These are phyloP conservation scores for Rhodotorula mucilaginosa DNA, from an alignment of 1,284 basidiomycete genomes.

Conservation along the genomic window DNA sequence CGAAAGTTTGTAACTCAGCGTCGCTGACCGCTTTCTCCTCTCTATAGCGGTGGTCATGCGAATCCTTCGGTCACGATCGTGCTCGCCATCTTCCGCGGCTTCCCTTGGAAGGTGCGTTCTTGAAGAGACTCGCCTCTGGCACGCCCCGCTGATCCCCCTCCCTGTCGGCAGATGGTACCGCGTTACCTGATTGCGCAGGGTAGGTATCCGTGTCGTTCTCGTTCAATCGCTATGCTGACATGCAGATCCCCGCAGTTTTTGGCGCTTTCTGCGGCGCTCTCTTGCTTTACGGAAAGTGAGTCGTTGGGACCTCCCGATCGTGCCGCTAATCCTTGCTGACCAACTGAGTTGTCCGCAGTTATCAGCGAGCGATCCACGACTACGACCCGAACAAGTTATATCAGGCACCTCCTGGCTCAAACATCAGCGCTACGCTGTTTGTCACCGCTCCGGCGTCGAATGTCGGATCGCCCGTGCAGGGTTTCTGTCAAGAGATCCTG, in stretches of 20 bases:
- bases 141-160: not conserved
- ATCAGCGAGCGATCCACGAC: slow-evolving; percentile 27
- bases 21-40: not conserved
- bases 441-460: slow-evolving; percentile 32
- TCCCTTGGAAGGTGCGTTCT: slow-evolving; percentile 45
- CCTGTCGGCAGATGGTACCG: slow-evolving; percentile 32
- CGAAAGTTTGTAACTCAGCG: not conserved
- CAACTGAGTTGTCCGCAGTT: slow-evolving; percentile 4
- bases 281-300: slow-evolving; percentile 42
- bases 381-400: slow-evolving; percentile 37
- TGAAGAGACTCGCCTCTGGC: rapidly evolving
- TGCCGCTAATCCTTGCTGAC: not conserved
- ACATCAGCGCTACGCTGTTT: slow-evolving; percentile 39
- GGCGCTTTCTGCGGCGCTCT: slow-evolving; percentile 43
- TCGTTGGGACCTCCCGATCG: not conserved
- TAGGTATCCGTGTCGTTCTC: not conserved
- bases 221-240: slow-evolving; percentile 16
- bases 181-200: slow-evolving; percentile 44
- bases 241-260: slow-evolving; percentile 35
- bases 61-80: slow-evolving; percentile 43
- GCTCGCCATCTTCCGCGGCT: slow-evolving; percentile 42
- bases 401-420: slow-evolving; percentile 7
- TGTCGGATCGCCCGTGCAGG: slow-evolving; percentile 16
- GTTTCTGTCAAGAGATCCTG: slow-evolving; percentile 40
- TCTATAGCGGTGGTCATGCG: slow-evolving; percentile 42